Evolutionary conservation across 2,329 filamentous ascomycete genomes (phyloP).

Genomic region (Kalaharituber pfeilii): DNA sequence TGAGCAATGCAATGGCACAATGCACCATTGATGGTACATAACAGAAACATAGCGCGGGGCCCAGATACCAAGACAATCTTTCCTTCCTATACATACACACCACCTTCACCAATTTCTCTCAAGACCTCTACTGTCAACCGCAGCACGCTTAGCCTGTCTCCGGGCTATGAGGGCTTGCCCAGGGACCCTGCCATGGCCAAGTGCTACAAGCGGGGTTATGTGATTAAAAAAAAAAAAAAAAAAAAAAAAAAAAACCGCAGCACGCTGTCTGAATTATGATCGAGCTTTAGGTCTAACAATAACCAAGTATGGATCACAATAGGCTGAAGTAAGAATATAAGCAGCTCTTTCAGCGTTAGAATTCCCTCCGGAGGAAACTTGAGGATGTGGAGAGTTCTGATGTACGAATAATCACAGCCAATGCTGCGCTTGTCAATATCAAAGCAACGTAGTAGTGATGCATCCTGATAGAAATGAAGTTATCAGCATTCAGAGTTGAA

Average conservation of each 20-base stretch:
- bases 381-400: constrained; percentile 50
- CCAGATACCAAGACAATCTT: constrained; percentile 75
- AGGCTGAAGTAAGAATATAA: constrained; percentile 51
- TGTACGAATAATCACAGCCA: constrained; percentile 59
- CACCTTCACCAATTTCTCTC: constrained; percentile 30
- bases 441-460: constrained; percentile 62
- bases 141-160: too few relatives aligned
- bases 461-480: constrained; percentile 41
- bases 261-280: constrained; percentile 53
- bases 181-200: too few relatives aligned
- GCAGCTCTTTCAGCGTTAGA: constrained; percentile 55
- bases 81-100: constrained; percentile 41
- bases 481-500: too few relatives aligned
- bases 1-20: background rate
- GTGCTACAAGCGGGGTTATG: too few relatives aligned
- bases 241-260: too few relatives aligned
- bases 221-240: too few relatives aligned
- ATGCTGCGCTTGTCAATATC: constrained; percentile 53
- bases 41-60: constrained; percentile 34
- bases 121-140: constrained; percentile 49
- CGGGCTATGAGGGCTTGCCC: too few relatives aligned
- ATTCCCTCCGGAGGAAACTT: constrained; percentile 51
- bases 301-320: constrained; percentile 56
- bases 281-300: constrained; percentile 75
- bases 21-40: too few relatives aligned